Conservation (phyloP, 2,329 filamentous ascomycete species). For the Aplosporella prunicola region DNA sequence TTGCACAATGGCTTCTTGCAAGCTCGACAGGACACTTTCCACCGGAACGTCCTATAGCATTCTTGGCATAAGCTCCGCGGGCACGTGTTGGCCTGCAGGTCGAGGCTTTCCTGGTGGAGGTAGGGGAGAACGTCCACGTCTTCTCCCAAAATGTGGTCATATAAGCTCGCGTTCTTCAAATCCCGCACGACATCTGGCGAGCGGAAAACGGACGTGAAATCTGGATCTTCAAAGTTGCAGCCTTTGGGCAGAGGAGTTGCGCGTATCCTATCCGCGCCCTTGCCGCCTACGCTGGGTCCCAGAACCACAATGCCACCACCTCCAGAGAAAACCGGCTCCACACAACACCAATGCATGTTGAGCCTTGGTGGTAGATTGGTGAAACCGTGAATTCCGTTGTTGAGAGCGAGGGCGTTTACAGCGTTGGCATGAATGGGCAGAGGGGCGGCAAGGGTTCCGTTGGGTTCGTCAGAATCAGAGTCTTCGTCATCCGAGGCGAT, state of each 20-base stretch:
- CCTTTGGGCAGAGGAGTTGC: constrained; percentile 47
- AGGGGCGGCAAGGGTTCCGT: constrained; percentile 11
- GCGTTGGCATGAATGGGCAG: too few relatives aligned
- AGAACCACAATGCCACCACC: constrained; percentile 50
- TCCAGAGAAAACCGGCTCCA: constrained; percentile 50
- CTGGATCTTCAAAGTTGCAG: constrained; percentile 47
- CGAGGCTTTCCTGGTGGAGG: constrained; percentile 33
- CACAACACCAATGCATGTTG: constrained; percentile 52
- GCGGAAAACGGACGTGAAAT: constrained; percentile 41
- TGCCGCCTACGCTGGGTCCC: constrained; percentile 37
- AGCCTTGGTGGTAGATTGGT: constrained; percentile 31
- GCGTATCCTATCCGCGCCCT: constrained; percentile 46
- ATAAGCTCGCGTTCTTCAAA: constrained; percentile 31
- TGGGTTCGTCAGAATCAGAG: constrained; percentile 27
- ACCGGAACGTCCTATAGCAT: constrained; percentile 48
- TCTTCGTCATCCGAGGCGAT: constrained; percentile 29
- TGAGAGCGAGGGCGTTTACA: too few relatives aligned
- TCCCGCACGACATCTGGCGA: constrained; percentile 35
- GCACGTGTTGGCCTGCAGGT: constrained; percentile 36
- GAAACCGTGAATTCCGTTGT: constrained; percentile 24
- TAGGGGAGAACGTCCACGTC: constrained; percentile 31
- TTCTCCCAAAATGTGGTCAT: constrained; percentile 32
- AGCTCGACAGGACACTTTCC: constrained; percentile 50
- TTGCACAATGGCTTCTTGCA: constrained; percentile 50
- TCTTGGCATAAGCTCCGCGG: constrained; percentile 49